Percentiles rank a stretch among this genome's conserved stretches.
phyloP scores from a whole-genome alignment of 139 green algal genomes.

The Chlorella sorokiniana region DNA sequence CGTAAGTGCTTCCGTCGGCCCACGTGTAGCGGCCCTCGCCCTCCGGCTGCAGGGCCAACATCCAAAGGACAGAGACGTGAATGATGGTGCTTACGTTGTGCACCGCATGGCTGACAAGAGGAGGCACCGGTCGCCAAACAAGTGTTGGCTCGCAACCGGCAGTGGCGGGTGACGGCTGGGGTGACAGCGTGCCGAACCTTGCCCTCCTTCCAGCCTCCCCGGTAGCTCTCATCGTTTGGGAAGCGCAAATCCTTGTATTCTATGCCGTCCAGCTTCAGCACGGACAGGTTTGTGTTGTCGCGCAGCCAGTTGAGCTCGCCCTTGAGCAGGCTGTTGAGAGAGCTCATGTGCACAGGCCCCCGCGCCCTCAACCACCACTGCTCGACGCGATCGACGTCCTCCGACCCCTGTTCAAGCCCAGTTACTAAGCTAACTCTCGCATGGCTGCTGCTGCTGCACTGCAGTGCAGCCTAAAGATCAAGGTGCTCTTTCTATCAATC shows the following conservation, averaged over 20 bases:
- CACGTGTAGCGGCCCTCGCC: constrained; percentile 80
- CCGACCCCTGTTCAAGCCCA: not conserved
- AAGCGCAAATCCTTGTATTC: constrained; percentile 37
- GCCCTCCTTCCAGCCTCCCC: constrained; percentile 50
- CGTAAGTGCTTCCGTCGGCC: constrained; percentile 70
- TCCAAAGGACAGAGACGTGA: not conserved
- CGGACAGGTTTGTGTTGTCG: constrained; percentile 25
- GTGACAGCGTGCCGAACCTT: not conserved
- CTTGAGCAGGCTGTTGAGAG: constrained; percentile 18
- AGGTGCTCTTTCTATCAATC: no score
- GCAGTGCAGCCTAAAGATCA: no score
- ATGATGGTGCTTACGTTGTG: not conserved
- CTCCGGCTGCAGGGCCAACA: constrained; percentile 57
- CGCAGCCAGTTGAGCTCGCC: constrained; percentile 16
- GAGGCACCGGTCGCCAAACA: no score
- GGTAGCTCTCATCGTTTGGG: constrained; percentile 55
- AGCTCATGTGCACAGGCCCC: not conserved
- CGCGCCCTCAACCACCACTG: no score
- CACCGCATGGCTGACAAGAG: no score
- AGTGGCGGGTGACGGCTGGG: no score
- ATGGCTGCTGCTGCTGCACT: no score
- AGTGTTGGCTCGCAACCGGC: not conserved
- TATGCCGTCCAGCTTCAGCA: constrained; percentile 36
- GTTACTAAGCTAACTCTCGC: no score
- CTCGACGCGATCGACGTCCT: not conserved